Percentiles rank a stretch among this genome's conserved stretches.
Evolutionary conservation across 1,284 basidiomycete genomes (phyloP).

Genomic region (Schizopora paradoxa): DNA sequence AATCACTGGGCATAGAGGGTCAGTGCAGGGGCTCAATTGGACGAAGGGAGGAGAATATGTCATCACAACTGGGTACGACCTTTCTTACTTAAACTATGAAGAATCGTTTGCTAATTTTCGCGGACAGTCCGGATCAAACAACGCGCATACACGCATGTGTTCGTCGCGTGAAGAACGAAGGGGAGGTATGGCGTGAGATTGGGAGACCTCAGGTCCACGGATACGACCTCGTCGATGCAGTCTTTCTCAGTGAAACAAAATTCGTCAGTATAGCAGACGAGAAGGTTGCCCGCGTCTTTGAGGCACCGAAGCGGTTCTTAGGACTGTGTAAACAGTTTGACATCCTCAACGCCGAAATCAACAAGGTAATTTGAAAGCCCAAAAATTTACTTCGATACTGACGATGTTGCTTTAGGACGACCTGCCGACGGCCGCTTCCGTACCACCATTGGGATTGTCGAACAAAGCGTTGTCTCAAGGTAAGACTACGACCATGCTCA

Average conservation of each 20-base stretch:
- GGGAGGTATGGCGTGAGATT: constrained; percentile 77
- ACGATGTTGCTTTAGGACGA: constrained; percentile 19
- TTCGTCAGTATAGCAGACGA: constrained; percentile 90
- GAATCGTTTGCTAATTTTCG: neutral
- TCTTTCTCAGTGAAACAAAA: constrained; percentile 68
- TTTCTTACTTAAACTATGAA: constrained; percentile 4
- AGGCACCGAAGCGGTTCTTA: constrained; percentile 78
- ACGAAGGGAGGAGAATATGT: constrained; percentile 80
- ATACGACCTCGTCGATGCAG: constrained; percentile 82
- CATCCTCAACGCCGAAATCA: constrained; percentile 39
- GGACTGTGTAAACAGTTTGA: constrained; percentile 47
- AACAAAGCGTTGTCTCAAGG: constrained; percentile 63
- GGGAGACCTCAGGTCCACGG: constrained; percentile 91
- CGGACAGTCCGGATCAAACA: constrained; percentile 76
- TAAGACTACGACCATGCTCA: constrained; percentile 25
- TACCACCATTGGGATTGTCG: constrained; percentile 73
- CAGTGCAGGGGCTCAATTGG: constrained; percentile 80
- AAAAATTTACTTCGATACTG: neutral
- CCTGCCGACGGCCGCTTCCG: constrained; percentile 58
- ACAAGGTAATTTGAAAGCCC: constrained; percentile 35
- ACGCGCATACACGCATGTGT: constrained; percentile 74
- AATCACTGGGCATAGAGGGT: constrained; percentile 74
- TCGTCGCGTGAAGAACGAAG: constrained; percentile 24
- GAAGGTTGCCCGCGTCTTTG: constrained; percentile 88
- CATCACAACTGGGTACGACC: constrained; percentile 68